A percentile compares a stretch with the other conserved stretches of the same genome.
Conservation (phyloP, 140 eudicot genomes). For the Ambrosia hybrid region DNA sequence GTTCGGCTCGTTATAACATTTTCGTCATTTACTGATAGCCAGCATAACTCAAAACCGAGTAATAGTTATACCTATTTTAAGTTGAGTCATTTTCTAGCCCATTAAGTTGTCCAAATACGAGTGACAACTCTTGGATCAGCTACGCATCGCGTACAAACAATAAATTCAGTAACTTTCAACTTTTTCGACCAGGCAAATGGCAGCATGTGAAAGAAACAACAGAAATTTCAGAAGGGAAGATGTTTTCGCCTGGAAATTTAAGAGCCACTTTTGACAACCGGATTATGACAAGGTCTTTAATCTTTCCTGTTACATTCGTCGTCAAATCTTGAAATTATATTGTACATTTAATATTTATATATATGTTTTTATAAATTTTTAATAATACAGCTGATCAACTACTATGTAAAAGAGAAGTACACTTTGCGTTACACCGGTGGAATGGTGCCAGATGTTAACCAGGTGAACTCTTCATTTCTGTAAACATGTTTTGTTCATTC, state of each 20-base stretch:
- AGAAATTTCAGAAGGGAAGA: slow-evolving; percentile 92
- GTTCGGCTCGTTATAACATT: neutral
- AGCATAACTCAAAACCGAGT: neutral
- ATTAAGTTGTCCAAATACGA: neutral
- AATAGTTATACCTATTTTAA: no score
- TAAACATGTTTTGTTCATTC: neutral
- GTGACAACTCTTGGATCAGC: neutral
- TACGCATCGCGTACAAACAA: no score
- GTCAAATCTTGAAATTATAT: neutral
- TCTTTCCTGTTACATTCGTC: slow-evolving; percentile 7
- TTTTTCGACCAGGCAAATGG: slow-evolving; percentile 71
- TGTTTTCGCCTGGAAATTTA: slow-evolving; percentile 97
- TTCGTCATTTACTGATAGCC: neutral
- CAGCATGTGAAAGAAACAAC: slow-evolving; percentile 97
- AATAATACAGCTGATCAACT: slow-evolving; percentile 68
- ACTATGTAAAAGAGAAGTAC: slow-evolving; percentile 89
- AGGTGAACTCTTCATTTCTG: slow-evolving; percentile 49
- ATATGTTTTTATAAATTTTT: neutral
- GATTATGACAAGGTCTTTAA: slow-evolving; percentile 70
- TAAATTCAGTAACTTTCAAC: no score
- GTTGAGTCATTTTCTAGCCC: neutral
- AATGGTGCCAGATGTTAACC: slow-evolving; percentile 99
- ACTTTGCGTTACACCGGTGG: slow-evolving; percentile 98
- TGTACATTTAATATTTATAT: neutral
- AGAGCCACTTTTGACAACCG: slow-evolving; percentile 94